A percentile compares a stretch with the other conserved stretches of the same genome.
These are phyloP conservation scores for Penicillium sp. DNA, from an alignment of 2,329 filamentous ascomycete species.

Conservation along the genomic window DNA sequence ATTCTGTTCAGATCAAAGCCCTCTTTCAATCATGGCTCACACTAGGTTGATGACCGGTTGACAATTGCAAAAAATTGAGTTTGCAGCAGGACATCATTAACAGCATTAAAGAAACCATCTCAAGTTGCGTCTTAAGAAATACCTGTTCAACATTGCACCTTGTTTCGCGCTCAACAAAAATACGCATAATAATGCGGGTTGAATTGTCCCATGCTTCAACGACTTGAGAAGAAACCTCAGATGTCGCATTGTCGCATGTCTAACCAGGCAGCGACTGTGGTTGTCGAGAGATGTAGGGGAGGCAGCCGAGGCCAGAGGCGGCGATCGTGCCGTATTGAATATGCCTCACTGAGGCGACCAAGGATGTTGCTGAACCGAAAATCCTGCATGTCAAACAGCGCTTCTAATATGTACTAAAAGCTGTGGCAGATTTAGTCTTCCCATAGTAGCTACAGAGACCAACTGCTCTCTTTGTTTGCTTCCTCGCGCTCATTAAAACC, in stretches of 20 bases:
- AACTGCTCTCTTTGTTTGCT: no score
- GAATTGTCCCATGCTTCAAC: not conserved
- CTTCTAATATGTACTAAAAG: not conserved
- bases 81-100: not conserved
- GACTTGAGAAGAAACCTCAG: not conserved
- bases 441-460: no score
- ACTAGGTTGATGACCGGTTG: not conserved
- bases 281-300: not conserved
- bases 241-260: not conserved
- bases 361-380: no score
- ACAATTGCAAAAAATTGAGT: not conserved
- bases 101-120: not conserved
- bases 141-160: not conserved
- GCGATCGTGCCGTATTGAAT: no score
- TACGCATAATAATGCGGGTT: not conserved
- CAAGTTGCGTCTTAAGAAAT: not conserved
- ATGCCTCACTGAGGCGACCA: no score
- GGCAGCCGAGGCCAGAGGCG: no score
- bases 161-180: not conserved
- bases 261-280: not conserved
- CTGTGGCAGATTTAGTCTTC: not conserved
- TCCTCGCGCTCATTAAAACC: not conserved
- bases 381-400: not conserved
- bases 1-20: not conserved
- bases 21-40: not conserved